Evolutionary conservation across 108 stramenopile genomes (phyloP).

Genomic region (Asterionellopsis glacialis): DNA sequence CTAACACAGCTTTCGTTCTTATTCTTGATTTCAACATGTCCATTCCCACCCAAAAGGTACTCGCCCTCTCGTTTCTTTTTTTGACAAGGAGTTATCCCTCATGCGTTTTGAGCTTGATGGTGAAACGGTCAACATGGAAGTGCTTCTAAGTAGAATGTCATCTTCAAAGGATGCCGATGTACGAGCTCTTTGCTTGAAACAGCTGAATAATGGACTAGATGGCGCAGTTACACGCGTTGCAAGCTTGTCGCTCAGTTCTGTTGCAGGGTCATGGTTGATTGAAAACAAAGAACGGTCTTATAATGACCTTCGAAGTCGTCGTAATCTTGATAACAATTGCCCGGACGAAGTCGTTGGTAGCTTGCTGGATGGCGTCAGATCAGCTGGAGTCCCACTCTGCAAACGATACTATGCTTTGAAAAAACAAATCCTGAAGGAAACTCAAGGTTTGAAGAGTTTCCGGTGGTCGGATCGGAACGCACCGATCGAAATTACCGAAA

Average conservation of each 20-base stretch:
- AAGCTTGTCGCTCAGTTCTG: conserved; percentile 23
- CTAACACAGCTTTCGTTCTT: no score
- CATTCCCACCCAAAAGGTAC: no score
- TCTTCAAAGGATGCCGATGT: conserved; percentile 31
- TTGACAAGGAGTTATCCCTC: conserved; percentile 37
- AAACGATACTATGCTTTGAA: conserved; percentile 39
- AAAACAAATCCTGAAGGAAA: conserved; percentile 29
- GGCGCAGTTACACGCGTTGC: conserved; percentile 24
- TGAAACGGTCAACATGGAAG: conserved; percentile 33
- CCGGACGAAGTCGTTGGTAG: conserved; percentile 36
- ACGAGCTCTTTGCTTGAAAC: conserved; percentile 26
- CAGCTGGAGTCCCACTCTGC: conserved; percentile 31
- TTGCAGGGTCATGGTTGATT: conserved; percentile 36
- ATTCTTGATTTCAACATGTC: no score
- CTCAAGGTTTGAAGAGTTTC: conserved; percentile 31
- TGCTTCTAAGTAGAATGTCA: conserved; percentile 25
- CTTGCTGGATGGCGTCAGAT: conserved; percentile 31
- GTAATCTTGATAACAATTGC: conserved; percentile 43
- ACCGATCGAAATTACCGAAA: conserved; percentile 35
- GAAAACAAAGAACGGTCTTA: conserved; percentile 43
- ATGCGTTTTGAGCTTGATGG: conserved; percentile 26
- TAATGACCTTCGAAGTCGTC: conserved; percentile 19
- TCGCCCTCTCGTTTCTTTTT: conserved; percentile 26
- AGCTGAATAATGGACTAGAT: conserved; percentile 30
- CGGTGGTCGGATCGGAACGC: conserved; percentile 43